Evolutionary conservation across 768 basidiomycete genomes (phyloP), one percentile per base, ranked within the genome.

Genomic region (Naganishia antarctica): DNA sequence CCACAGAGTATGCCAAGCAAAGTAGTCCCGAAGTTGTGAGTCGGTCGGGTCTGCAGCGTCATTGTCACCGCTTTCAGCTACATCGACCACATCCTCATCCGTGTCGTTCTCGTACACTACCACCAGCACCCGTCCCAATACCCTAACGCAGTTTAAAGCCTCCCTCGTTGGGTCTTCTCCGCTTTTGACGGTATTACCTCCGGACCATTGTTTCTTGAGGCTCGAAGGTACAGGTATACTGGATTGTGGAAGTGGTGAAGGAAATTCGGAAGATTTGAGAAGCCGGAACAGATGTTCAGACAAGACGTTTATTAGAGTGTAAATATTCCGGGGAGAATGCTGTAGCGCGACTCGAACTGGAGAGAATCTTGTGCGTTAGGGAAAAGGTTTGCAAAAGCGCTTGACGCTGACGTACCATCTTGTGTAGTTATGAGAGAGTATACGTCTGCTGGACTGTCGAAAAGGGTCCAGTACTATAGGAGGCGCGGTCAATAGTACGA

Each of bases 401-500:
- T 86, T 86, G 45, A 83, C 82, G 71, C 51, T 28, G 31, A 80
- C 87, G 66, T 80, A 91, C 90, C 84, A 73, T 93, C 90, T 69
- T 90, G 85, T 0, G 89, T 84, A 2, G 88, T 85, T 70, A 93
- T 87, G 57, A 94, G 83, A 16, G 91, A 89, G 78, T 90, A 92
- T 40, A 92, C 90, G 70, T 94, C 91, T 0, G 90, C 89, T 0
- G 89, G 84, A 8, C 89, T 88, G 80, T 93, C 90, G 74, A 94
- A 94, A 18, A 96, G 81, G 48, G 83, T 78, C 68, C 88, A 86
- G 73, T 88, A 96, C 89, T 92, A 71, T 16, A 18, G 41, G 63
- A 64, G 49, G 26, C 64, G 46, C 68, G 48, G 46, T 32, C 60
- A 25, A 15, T 18, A 29, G 23, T 16, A 7, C 31, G 23, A 23